Conservation (phyloP, 306 rosid species). For the Rosa multiflora region DNA sequence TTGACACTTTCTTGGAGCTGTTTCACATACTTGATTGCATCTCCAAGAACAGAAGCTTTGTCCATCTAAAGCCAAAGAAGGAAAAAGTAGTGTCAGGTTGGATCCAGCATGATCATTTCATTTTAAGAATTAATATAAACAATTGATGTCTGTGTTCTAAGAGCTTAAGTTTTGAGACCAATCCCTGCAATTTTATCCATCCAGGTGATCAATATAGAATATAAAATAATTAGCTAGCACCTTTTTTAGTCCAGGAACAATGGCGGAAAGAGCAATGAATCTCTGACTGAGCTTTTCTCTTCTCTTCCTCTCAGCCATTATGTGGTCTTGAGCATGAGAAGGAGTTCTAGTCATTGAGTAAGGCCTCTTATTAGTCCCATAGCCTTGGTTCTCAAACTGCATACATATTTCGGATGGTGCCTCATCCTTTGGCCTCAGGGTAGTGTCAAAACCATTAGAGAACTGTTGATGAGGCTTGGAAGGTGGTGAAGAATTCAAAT, state of each 20-base stretch:
- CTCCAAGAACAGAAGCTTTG: slow-evolving; percentile 71
- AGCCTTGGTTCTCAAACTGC: slow-evolving; percentile 25
- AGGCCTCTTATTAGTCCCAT: slow-evolving; percentile 37
- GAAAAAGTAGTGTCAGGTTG: background rate
- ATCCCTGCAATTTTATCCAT: background rate
- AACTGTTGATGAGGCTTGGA: slow-evolving; percentile 21
- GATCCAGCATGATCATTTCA: background rate
- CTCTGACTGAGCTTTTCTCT: slow-evolving; percentile 77
- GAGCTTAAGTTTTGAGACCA: background rate
- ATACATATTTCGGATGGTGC: slow-evolving; percentile 25
- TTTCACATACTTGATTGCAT: slow-evolving; percentile 63
- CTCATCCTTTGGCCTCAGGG: slow-evolving; percentile 33
- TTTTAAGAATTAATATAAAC: background rate
- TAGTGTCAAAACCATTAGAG: slow-evolving; percentile 12
- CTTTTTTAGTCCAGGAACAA: slow-evolving; percentile 77
- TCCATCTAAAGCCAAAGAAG: slow-evolving; percentile 45
- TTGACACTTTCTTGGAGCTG: slow-evolving; percentile 54
- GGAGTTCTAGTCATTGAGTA: slow-evolving; percentile 26
- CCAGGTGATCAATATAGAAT: background rate
- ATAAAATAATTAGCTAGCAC: slow-evolving; percentile 21
- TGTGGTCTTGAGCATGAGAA: slow-evolving; percentile 60
- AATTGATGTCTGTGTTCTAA: background rate
- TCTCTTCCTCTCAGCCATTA: slow-evolving; percentile 75
- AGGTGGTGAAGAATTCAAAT: slow-evolving; percentile 19
- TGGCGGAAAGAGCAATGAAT: slow-evolving; percentile 78